A percentile compares a stretch with the other conserved stretches of the same genome.
phyloP scores from a whole-genome alignment of 768 basidiomycete genomes.

The Lentinula sp. region DNA sequence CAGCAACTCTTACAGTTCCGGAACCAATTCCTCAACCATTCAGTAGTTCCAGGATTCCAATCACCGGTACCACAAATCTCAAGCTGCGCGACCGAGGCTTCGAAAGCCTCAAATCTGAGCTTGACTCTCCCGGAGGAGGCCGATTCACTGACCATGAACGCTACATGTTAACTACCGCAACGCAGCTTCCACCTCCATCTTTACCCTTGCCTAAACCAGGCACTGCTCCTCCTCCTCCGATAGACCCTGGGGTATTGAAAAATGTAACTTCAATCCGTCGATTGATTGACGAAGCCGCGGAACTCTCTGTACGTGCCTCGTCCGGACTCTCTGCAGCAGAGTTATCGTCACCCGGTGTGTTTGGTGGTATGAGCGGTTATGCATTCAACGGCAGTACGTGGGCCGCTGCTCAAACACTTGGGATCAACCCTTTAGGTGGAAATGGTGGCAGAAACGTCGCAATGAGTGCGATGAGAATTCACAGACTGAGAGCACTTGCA shows the following conservation, averaged over 20 bases:
- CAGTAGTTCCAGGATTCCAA: conserved; percentile 10
- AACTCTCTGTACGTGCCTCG: conserved; percentile 81
- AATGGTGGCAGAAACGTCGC: conserved; percentile 53
- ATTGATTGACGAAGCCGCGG: conserved; percentile 86
- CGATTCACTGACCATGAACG: neutral
- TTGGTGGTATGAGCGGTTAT: conserved; percentile 21
- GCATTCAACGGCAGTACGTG: conserved; percentile 45
- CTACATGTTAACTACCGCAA: conserved; percentile 15
- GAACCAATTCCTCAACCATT: conserved; percentile 22
- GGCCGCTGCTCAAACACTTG: conserved; percentile 57
- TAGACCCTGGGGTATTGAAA: conserved; percentile 84
- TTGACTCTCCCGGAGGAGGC: conserved; percentile 33
- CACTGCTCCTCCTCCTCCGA: conserved; percentile 75
- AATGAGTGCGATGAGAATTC: conserved; percentile 83
- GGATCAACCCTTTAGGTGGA: conserved; percentile 53
- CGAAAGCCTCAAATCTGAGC: conserved; percentile 35
- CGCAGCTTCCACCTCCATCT: conserved; percentile 34
- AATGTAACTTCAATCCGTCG: conserved; percentile 69
- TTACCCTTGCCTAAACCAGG: conserved; percentile 54
- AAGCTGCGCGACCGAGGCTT: conserved; percentile 43
- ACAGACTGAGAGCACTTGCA: conserved; percentile 72
- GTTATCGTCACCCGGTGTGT: conserved; percentile 38
- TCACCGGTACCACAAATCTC: neutral
- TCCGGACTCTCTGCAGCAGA: conserved; percentile 78
- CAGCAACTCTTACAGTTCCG: conserved; percentile 47